A percentile compares a stretch with the other conserved stretches of the same genome.
These are phyloP conservation scores for Nyctanthes arbortristis DNA, from an alignment of 257 asterid species.

Conservation along the genomic window DNA sequence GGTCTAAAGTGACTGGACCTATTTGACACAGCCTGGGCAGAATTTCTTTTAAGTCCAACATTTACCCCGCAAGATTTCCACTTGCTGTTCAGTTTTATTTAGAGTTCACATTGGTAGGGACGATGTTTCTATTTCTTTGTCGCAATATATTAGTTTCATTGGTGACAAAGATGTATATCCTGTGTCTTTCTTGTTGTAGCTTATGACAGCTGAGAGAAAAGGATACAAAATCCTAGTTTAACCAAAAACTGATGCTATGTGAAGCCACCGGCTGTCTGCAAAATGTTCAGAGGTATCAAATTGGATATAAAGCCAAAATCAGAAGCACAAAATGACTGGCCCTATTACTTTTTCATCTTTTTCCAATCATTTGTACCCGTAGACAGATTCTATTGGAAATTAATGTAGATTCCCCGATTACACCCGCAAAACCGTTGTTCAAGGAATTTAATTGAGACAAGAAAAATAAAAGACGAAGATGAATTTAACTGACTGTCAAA, in stretches of 20 bases:
- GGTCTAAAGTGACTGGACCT: not conserved
- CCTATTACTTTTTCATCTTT: not conserved
- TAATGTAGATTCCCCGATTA: too few species aligned
- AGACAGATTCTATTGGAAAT: too few species aligned
- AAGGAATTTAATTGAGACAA: too few species aligned
- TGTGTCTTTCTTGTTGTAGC: too few species aligned
- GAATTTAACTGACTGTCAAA: too few species aligned
- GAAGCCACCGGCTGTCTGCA: conserved; percentile 17
- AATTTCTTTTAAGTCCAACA: not conserved
- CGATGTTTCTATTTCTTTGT: not conserved
- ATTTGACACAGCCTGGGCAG: not conserved
- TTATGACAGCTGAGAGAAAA: conserved; percentile 19
- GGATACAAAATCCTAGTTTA: not conserved
- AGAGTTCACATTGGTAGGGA: not conserved
- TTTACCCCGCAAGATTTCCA: not conserved
- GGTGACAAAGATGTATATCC: not conserved
- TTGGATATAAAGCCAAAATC: not conserved
- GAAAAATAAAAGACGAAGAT: too few species aligned
- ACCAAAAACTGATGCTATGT: conserved; percentile 29
- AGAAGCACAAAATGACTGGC: conserved; percentile 1
- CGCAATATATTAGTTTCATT: not conserved
- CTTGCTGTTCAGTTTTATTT: conserved; percentile 5
- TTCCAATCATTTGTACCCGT: not conserved
- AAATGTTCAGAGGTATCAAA: conserved; percentile 24
- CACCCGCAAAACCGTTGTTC: too few species aligned